These are phyloP conservation scores for Ophiostoma ips DNA, from an alignment of 2,329 filamentous ascomycete genomes.

Conservation along the genomic window DNA sequence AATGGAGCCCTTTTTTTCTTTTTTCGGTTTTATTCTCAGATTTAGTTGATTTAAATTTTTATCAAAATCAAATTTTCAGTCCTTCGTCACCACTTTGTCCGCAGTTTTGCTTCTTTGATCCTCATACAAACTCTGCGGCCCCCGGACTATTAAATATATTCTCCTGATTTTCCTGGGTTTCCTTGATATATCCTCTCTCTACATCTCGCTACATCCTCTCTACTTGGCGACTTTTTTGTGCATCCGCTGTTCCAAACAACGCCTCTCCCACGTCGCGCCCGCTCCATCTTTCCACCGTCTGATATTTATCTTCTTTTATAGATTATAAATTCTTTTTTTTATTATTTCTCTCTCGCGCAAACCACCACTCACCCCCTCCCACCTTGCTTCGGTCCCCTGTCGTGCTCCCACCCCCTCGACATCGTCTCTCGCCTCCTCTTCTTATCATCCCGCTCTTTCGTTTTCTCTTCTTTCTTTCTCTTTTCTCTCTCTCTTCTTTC, in stretches of 20 bases:
- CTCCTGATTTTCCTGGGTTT: too few relatives aligned
- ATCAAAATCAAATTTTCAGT: background rate
- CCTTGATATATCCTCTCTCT: background rate
- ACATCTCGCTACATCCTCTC: background rate
- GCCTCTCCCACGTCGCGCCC: too few relatives aligned
- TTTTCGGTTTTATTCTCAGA: background rate
- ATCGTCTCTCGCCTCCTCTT: background rate
- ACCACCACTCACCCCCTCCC: background rate
- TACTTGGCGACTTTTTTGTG: too few relatives aligned
- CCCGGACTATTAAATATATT: too few relatives aligned
- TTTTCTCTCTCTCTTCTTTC: constrained; percentile 9
- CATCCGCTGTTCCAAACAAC: too few relatives aligned
- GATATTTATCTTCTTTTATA: background rate
- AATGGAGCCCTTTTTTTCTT: background rate
- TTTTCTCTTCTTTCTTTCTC: constrained; percentile 4
- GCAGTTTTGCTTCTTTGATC: constrained; percentile 5
- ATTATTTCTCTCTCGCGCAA: background rate
- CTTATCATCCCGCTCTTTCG: background rate
- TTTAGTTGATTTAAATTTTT: too few relatives aligned
- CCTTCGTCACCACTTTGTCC: background rate
- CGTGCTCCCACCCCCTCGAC: constrained; percentile 2
- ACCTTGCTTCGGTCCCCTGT: background rate
- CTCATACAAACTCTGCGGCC: too few relatives aligned
- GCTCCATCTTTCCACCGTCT: background rate
- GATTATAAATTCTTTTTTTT: background rate